Conservation (phyloP, 805 yeast genomes). For the Saturnispora serradocipensis region DNA sequence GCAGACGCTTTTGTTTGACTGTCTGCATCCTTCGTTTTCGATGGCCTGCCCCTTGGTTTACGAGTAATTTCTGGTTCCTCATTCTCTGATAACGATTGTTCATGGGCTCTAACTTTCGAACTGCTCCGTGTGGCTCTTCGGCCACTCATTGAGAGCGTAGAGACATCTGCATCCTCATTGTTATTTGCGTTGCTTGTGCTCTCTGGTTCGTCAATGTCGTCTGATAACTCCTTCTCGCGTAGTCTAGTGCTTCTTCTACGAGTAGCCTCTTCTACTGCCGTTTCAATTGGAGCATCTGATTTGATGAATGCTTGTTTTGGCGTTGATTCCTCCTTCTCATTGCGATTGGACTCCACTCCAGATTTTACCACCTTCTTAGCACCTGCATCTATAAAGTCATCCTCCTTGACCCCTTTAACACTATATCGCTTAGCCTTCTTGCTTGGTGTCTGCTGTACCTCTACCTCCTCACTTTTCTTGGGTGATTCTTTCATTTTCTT, state of each 20-base stretch:
- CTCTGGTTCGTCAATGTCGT: conserved; percentile 2
- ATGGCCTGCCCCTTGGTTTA: not conserved
- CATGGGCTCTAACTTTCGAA: not conserved
- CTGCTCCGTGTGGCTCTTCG: conserved; percentile 4
- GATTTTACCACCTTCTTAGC: not conserved
- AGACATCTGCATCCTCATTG: not conserved
- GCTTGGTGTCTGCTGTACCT: not conserved
- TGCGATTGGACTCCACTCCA: not conserved
- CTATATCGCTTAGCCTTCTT: not conserved
- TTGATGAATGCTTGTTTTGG: not conserved
- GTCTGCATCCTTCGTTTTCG: not conserved
- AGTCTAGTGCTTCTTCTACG: conserved; percentile 9
- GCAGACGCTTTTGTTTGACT: not conserved
- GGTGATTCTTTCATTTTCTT: conserved; percentile 1
- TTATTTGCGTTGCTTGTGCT: not conserved
- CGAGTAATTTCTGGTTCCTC: not conserved
- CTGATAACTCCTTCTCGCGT: conserved; percentile 11
- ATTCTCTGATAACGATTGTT: not conserved
- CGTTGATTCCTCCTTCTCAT: not conserved
- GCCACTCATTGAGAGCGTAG: not conserved
- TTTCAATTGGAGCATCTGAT: not conserved
- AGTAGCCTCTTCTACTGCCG: conserved; percentile 6
- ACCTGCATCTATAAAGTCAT: not conserved
- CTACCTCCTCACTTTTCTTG: not conserved
- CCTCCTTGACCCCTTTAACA: not conserved